Base-by-base conservation (phyloP, 2,329 filamentous ascomycete genomes). In the Penicillium vulpinum region DNA sequence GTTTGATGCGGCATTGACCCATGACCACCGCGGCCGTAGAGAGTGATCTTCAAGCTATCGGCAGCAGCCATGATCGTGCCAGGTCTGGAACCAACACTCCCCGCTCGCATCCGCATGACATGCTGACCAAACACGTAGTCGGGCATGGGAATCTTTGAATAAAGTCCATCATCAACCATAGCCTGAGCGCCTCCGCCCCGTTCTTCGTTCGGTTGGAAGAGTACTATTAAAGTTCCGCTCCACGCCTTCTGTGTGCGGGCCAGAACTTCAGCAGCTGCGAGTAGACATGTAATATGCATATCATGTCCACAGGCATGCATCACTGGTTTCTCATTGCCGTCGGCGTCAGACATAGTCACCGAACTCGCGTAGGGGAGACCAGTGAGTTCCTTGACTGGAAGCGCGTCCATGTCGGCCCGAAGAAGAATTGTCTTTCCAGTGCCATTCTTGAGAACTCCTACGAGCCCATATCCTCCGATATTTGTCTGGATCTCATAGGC, bases 131-230 rank as follows among this genome's bases (percentile, higher is more conserved):
- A 71, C 21, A 80, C 77, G 21, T 84, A 72, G 63, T 87, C 83
- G 0, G 84, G 84, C 4, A 80, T 66, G 0, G 83, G 83, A 8
- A 85, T 65, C 70, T 77, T 62, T 61, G 68, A 68, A 77, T 73
- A 86, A 41, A 86, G 72, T 0, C 84, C 83, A 62, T 84, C 83
- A 40, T 83, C 80, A 3, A 88, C 76, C 85, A 87, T 88, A 24
- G 84, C 74, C 70, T 81, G 80, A 0, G 88, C 88, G 0, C 88
- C 88, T 0, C 76, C 79, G 0, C 81, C 85, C 1, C 81, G 77
- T 69, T 90, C 88, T 67, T 90, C 88, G 2, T 83, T 82, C 0
- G 88, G 87, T 64, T 90, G 88, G 68, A 90, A 90, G 3, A 85
- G 70, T 7, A 87, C 69, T 5, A 90, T 73, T 21, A 90, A 63